Percentiles rank a stretch among this genome's conserved stretches.
Evolutionary conservation across 495 filamentous ascomycete genomes (phyloP).

Genomic region (Xylona heveae): DNA sequence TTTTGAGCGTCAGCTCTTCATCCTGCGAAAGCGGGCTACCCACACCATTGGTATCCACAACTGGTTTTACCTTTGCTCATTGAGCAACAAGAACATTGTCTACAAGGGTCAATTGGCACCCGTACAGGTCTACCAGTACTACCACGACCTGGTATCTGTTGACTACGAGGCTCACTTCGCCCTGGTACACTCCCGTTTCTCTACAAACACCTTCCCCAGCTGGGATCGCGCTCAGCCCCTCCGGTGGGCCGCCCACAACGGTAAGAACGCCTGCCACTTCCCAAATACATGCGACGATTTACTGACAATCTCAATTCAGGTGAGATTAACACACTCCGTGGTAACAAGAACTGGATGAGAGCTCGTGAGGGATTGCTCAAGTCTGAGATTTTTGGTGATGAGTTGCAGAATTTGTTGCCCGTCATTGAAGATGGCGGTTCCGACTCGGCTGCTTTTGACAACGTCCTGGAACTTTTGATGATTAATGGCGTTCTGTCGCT

Average conservation of each 20-base stretch:
- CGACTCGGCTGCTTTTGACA: constrained; percentile 96
- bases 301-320: constrained; percentile 26
- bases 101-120: constrained; percentile 98
- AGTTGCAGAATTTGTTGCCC: constrained; percentile 79
- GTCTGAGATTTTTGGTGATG: constrained; percentile 80
- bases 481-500: constrained; percentile 96
- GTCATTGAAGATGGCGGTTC: constrained; percentile 96
- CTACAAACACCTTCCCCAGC: constrained; percentile 96
- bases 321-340: constrained; percentile 95
- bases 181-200: constrained; percentile 94
- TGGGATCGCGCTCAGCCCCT: constrained; percentile 98
- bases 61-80: constrained; percentile 97
- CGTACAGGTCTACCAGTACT: constrained; percentile 97
- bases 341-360: constrained; percentile 99
- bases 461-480: constrained; percentile 83
- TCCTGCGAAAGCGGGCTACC: constrained; percentile 85
- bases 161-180: constrained; percentile 98
- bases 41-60: constrained; percentile 90
- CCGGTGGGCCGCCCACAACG: constrained; percentile 96
- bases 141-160: constrained; percentile 89
- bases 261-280: constrained; percentile 24
- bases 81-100: constrained; percentile 97
- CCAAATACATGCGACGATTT: constrained; percentile 1
- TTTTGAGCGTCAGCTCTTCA: constrained; percentile 87
- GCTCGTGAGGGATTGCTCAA: constrained; percentile 91